Base-by-base conservation (phyloP, 2,329 filamentous ascomycete species). In the Colletotrichum somersetense region DNA sequence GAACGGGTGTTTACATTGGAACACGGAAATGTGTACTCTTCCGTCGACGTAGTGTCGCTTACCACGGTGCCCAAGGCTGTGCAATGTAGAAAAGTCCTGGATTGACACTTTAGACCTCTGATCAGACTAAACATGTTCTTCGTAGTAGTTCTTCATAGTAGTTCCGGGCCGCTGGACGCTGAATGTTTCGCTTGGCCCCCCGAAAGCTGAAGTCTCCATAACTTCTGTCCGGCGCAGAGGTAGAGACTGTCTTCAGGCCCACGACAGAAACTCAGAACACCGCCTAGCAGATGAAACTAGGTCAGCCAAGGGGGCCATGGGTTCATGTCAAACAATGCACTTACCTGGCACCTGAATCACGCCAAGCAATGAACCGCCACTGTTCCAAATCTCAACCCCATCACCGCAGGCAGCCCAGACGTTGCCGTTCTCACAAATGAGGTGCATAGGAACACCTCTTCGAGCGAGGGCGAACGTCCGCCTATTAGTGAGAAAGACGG, bases 401-500 rank as follows among this genome's bases (percentile, higher is more conserved):
- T 86, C 86, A 3, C 80, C 82, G 67, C 84, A 85, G 0, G 83
- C 85, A 50, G 82, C 80, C 74, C 85, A 88, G 1, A 88, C 81
- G 71, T 86, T 85, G 1, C 85, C 85, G 6, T 75, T 64, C 72
- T 86, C 85, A 65, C 83, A 85, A 50, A 79, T 78, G 55, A 87
- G 80, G 38, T 79, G 81, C 71, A 75, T 80, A 0, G 88, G 86
- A 7, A 85, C 80, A 0, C 86, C 86, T 0, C 78, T 78, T 44
- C 83, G 81, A 0, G 84, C 83, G 72, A 84, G 86, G 1, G 88
- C 84, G 74, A 91, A 90, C 0, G 89, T 76, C 33, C 86, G 84
- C 59, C 83, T 83, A 75, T 89, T 88, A 1, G 76, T 75, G 14
- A 89, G 78, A 63, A 85, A 86, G 0, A 81, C 81, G 2, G 82